Conservation (phyloP, 2,329 filamentous ascomycete genomes). For the Cercospora sp. region DNA sequence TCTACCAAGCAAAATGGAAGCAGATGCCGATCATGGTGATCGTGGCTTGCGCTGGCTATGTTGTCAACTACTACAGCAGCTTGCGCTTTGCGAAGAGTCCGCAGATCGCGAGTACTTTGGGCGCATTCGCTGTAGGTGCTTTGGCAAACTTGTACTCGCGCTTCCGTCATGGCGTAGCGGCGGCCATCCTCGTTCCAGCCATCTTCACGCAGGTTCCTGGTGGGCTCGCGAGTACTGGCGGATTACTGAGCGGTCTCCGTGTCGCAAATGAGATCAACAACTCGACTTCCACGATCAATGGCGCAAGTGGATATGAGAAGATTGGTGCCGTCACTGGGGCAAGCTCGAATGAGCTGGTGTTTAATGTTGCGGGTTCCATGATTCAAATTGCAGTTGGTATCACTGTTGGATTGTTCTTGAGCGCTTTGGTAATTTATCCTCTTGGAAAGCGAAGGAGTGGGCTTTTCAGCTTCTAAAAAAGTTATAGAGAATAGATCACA, state of each 20-base stretch:
- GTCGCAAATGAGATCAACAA: slow-evolving; percentile 50
- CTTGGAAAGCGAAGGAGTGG: slow-evolving; percentile 50
- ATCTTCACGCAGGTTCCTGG: slow-evolving; percentile 59
- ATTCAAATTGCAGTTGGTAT: slow-evolving; percentile 54
- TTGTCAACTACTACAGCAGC: slow-evolving; percentile 71
- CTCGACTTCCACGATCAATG: slow-evolving; percentile 34
- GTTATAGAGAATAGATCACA: neutral
- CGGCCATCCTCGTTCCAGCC: slow-evolving; percentile 78
- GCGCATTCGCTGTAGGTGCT: slow-evolving; percentile 72
- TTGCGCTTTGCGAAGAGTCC: slow-evolving; percentile 66
- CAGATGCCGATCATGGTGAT: slow-evolving; percentile 73
- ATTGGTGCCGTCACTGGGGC: slow-evolving; percentile 20
- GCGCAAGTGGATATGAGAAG: slow-evolving; percentile 41
- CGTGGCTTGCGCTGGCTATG: slow-evolving; percentile 71
- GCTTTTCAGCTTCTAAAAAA: slow-evolving; percentile 42
- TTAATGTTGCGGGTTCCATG: slow-evolving; percentile 51
- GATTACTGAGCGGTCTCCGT: slow-evolving; percentile 42
- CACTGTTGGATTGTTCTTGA: slow-evolving; percentile 51
- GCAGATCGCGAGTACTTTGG: slow-evolving; percentile 74
- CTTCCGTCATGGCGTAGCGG: slow-evolving; percentile 73
- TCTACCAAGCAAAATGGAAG: slow-evolving; percentile 78
- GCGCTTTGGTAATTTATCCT: slow-evolving; percentile 50
- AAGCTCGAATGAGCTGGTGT: slow-evolving; percentile 45
- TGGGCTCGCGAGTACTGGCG: slow-evolving; percentile 14
- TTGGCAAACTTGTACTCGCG: slow-evolving; percentile 77